Percentiles rank a stretch among this genome's conserved stretches.
Evolutionary conservation across 306 rosid species (phyloP).

Genomic region (Vigna nakashimae): DNA sequence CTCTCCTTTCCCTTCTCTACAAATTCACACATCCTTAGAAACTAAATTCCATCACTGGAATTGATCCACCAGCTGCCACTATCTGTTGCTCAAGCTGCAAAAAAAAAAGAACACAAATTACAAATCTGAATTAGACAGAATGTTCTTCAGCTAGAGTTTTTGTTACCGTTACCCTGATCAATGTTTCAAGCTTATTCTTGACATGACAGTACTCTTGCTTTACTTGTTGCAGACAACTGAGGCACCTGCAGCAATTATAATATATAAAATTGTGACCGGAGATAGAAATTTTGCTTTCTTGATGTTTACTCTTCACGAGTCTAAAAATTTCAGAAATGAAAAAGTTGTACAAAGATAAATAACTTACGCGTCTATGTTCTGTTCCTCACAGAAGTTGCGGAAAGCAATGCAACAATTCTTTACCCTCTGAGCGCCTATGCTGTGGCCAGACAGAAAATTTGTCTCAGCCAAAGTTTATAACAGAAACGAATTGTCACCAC

Average conservation of each 20-base stretch:
- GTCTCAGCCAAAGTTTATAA: neutral
- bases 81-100: slow-evolving; percentile 25
- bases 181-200: slow-evolving; percentile 12
- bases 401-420: slow-evolving; percentile 23
- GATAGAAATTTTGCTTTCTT: neutral
- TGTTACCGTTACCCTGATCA: neutral
- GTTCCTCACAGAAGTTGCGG: slow-evolving; percentile 17
- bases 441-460: slow-evolving; percentile 7
- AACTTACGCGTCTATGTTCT: slow-evolving; percentile 2
- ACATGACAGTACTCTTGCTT: slow-evolving; percentile 19
- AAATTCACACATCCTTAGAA: neutral
- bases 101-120: neutral
- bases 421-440: slow-evolving; percentile 27
- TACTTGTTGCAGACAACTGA: slow-evolving; percentile 19
- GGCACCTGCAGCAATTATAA: neutral
- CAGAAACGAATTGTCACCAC: neutral
- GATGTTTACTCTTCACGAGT: neutral
- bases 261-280: neutral
- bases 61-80: slow-evolving; percentile 20
- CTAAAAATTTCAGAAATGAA: neutral
- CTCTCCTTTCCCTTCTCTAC: neutral
- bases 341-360: neutral
- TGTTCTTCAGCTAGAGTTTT: neutral
- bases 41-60: neutral
- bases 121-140: neutral